These are phyloP conservation scores for Fusarium burgessii DNA, from an alignment of 2,329 filamentous ascomycete genomes.

Conservation along the genomic window DNA sequence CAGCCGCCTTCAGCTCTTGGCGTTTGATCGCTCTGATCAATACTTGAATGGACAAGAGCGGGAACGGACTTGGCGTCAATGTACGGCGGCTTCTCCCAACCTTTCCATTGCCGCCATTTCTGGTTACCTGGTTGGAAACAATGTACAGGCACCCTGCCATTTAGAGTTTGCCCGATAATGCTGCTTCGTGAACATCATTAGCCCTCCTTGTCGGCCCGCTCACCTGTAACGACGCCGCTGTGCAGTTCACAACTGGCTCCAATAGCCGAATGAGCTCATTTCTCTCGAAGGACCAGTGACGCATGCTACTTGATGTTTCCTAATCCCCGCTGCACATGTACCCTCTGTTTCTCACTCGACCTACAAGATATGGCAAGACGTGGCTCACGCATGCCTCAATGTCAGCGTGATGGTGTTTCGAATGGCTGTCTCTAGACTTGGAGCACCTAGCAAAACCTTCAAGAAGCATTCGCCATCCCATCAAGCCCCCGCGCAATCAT, in stretches of 20 bases:
- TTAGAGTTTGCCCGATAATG: accelerated
- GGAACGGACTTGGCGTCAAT: no score
- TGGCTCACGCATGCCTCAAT: not conserved
- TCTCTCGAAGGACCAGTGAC: not conserved
- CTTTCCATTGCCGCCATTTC: no score
- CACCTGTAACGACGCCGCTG: not conserved
- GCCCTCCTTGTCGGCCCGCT: not conserved
- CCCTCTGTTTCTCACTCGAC: no score
- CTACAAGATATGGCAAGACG: not conserved
- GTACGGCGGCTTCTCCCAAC: no score
- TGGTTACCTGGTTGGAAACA: no score
- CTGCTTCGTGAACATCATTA: accelerated
- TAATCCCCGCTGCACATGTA: no score
- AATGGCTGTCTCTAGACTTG: no score
- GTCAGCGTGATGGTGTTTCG: not conserved
- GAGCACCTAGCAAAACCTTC: not conserved
- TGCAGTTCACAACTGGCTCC: not conserved
- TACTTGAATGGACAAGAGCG: no score
- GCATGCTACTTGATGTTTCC: accelerated
- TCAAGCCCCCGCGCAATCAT: accelerated
- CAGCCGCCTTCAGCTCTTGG: no score
- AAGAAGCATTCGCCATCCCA: not conserved
- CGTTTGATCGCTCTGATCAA: no score
- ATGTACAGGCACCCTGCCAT: no score
- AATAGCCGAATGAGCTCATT: not conserved